Base-by-base conservation (phyloP, 1,284 basidiomycete species). In the Cryptococcus hybrid region DNA sequence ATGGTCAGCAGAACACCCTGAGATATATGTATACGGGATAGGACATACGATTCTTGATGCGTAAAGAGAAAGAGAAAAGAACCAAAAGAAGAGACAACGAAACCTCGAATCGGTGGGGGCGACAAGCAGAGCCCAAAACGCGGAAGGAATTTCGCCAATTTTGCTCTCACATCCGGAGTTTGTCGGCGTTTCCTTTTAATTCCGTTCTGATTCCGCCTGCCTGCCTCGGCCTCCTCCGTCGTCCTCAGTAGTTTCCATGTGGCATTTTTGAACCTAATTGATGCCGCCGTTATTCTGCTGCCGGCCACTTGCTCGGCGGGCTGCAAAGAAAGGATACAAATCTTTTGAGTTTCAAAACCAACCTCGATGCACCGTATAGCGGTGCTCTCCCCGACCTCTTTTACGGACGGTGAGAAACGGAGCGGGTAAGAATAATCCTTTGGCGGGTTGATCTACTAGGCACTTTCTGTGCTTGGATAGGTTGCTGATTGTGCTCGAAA, bases 391-490 rank as follows among this genome's bases (percentile, higher is more conserved):
- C 12, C 34, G 34, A 49, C 24, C 4, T n/a, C 37, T 52, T 11
- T 52, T 46, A 63, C 59, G 60, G 50, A 47, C 42, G 42, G 56
- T 62, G 60, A 71, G 69, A 71, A 71, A 71, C 69, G 69, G 69
- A 71, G 69, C 69, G 69, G 56, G 66, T 59, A 34, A 69, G 63
- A 69, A 46, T 24, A 12, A 47, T 47, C n/a, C 18, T 47, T 12
- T 15, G 34, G 7, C 24, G 43, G 8, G 24, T 18, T 44, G 43
- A 18, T 44, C 43, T n/a, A 18, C n/a, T 44, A 18, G 43, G 24
- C n/a, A 44, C 24, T 13, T 18, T 13, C 12, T 18, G 43, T 13
- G n/a, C 13, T 35, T 6, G 46, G 34, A 24, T 8, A 30, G 46
- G n/a, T 39, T 51, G 49, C 39, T 51, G 49, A 18, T 24, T n/a